Evolutionary conservation across 306 rosid genomes (phyloP).

Genomic region (Lagenaria siceraria): DNA sequence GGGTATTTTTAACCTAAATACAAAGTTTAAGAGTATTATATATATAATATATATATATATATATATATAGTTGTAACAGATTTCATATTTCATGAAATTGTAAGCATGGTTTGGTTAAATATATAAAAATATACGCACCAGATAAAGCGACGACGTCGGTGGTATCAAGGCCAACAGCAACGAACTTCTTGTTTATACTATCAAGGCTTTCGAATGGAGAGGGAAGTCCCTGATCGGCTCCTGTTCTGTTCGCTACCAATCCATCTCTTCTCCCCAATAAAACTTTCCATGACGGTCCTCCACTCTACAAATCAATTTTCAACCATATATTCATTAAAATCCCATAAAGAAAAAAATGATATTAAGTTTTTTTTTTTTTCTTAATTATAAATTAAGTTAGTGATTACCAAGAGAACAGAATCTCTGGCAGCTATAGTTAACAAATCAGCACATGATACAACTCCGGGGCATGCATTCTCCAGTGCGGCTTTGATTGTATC

Average conservation of each 20-base stretch:
- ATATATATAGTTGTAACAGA: no score
- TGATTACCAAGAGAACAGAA: conserved; percentile 53
- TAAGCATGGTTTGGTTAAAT: background rate
- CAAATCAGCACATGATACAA: conserved; percentile 85
- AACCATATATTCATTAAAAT: no score
- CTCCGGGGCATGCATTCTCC: conserved; percentile 65
- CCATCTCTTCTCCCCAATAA: conserved; percentile 72
- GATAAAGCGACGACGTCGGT: conserved; percentile 61
- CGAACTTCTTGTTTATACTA: conserved; percentile 35
- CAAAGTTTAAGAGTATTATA: no score
- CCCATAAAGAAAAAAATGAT: no score
- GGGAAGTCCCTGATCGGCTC: conserved; percentile 40
- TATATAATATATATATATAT: no score
- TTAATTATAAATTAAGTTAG: no score
- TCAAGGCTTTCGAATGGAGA: conserved; percentile 38
- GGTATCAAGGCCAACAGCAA: conserved; percentile 35
- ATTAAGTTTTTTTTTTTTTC: no score
- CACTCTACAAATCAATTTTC: conserved; percentile 34
- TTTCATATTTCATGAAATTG: background rate
- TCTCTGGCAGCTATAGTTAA: conserved; percentile 73
- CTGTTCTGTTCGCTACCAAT: conserved; percentile 34
- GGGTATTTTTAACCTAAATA: no score
- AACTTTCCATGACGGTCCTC: conserved; percentile 69
- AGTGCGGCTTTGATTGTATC: conserved; percentile 63
- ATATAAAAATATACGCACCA: conserved; percentile 21